Evolutionary conservation across 179 eudicot species (phyloP).

Genomic region (Carnegiea gigantea): DNA sequence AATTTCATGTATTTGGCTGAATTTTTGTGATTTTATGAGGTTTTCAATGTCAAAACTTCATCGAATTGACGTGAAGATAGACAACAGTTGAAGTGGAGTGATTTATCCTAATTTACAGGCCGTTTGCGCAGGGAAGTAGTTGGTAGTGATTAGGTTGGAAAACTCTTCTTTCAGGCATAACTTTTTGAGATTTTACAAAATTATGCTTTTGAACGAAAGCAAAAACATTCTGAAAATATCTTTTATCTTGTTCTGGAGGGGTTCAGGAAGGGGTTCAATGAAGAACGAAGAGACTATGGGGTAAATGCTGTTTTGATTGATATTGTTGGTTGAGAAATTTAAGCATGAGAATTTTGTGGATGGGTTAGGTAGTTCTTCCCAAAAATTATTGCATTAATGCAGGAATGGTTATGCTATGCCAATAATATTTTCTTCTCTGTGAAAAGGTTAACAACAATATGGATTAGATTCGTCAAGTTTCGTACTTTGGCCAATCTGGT

Average conservation of each 20-base stretch:
- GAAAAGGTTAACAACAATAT: neutral
- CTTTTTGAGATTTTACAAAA: too few relatives aligned
- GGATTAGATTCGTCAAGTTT: neutral
- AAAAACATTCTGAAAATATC: neutral
- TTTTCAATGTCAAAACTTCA: too few relatives aligned
- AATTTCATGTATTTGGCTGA: too few relatives aligned
- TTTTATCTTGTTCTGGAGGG: neutral
- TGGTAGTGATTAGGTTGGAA: too few relatives aligned
- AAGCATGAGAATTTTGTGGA: neutral
- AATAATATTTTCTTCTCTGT: neutral
- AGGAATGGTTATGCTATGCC: neutral
- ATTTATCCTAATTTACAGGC: too few relatives aligned
- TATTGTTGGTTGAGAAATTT: neutral
- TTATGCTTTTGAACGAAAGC: too few relatives aligned
- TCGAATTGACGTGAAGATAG: too few relatives aligned
- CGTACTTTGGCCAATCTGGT: neutral
- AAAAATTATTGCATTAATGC: neutral
- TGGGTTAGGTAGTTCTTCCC: neutral
- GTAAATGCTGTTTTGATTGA: neutral
- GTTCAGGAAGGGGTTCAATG: neutral
- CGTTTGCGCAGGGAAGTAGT: too few relatives aligned
- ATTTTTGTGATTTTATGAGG: neutral
- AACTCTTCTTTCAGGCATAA: too few relatives aligned
- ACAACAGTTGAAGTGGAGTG: too few relatives aligned
- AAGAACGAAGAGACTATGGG: neutral